phyloP scores from a whole-genome alignment of 2,329 filamentous ascomycete genomes.

The Thelonectria rubi region DNA sequence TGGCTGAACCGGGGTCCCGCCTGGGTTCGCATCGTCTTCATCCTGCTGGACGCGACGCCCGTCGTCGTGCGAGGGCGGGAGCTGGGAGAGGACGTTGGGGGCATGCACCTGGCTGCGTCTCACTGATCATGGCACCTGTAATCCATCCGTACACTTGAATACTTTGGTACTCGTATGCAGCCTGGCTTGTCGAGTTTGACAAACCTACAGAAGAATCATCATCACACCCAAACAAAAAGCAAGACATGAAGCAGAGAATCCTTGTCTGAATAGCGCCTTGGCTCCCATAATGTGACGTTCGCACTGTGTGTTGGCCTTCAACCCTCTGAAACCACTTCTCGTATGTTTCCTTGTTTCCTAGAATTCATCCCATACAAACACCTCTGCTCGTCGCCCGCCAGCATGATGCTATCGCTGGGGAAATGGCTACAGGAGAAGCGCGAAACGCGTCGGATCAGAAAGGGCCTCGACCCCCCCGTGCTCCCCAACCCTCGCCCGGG shows the following conservation, averaged over 20 bases:
- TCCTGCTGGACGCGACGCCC: conserved; percentile 10
- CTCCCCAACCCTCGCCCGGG: background rate
- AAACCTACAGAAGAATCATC: too few species aligned
- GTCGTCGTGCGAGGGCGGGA: conserved; percentile 1
- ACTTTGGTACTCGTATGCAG: background rate
- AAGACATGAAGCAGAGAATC: too few species aligned
- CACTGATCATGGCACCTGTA: background rate
- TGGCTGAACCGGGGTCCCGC: conserved; percentile 15
- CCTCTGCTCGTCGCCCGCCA: background rate
- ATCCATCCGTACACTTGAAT: background rate
- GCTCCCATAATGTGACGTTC: too few species aligned
- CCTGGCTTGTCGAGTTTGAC: too few species aligned
- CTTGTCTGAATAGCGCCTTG: too few species aligned
- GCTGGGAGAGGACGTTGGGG: conserved; percentile 6
- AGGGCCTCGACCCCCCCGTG: background rate
- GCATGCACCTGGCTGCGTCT: conserved; percentile 9
- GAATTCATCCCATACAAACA: background rate
- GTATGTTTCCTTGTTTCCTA: too few species aligned
- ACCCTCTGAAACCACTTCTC: too few species aligned
- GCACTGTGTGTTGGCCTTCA: too few species aligned
- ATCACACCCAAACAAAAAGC: too few species aligned
- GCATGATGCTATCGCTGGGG: background rate
- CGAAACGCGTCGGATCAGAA: background rate
- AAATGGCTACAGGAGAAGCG: background rate
- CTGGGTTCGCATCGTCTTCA: conserved; percentile 15